phyloP scores from a whole-genome alignment of 495 filamentous ascomycete species.

The Penicillium simplicissimum region DNA sequence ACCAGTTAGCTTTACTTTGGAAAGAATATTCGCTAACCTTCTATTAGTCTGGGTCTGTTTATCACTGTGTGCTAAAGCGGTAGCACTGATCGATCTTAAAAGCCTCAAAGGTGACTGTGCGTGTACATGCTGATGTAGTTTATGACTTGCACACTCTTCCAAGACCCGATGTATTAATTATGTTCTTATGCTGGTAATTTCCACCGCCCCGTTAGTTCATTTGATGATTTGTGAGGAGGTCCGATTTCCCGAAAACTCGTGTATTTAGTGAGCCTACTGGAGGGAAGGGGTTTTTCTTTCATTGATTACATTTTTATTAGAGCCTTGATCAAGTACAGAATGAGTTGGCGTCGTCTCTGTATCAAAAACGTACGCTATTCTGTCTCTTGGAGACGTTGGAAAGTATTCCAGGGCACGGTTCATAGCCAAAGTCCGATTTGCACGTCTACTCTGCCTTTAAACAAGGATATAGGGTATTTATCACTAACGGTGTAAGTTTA shows the following conservation, averaged over 20 bases:
- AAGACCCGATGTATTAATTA: background rate
- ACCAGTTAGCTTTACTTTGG: background rate
- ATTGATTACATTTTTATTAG: background rate
- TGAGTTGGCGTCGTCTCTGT: too few species aligned
- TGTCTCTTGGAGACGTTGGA: too few species aligned
- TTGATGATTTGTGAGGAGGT: background rate
- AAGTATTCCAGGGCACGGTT: too few species aligned
- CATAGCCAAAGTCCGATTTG: too few species aligned
- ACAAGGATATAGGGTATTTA: too few species aligned
- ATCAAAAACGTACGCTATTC: too few species aligned
- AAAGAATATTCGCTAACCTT: background rate
- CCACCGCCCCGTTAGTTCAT: background rate
- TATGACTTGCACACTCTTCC: background rate
- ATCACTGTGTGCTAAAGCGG: conserved; percentile 17
- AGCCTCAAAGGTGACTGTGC: background rate
- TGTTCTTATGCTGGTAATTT: background rate
- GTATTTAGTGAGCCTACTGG: background rate
- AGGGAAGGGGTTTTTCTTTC: background rate
- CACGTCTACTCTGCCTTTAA: too few species aligned
- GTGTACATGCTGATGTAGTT: background rate
- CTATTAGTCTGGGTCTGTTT: conserved; percentile 7
- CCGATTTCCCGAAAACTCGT: background rate
- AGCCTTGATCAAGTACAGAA: background rate
- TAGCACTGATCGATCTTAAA: background rate
- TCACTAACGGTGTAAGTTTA: background rate